Evolutionary conservation across 495 filamentous ascomycete species (phyloP), one percentile per base, ranked within the genome.

Genomic region (Xylaria venustula): DNA sequence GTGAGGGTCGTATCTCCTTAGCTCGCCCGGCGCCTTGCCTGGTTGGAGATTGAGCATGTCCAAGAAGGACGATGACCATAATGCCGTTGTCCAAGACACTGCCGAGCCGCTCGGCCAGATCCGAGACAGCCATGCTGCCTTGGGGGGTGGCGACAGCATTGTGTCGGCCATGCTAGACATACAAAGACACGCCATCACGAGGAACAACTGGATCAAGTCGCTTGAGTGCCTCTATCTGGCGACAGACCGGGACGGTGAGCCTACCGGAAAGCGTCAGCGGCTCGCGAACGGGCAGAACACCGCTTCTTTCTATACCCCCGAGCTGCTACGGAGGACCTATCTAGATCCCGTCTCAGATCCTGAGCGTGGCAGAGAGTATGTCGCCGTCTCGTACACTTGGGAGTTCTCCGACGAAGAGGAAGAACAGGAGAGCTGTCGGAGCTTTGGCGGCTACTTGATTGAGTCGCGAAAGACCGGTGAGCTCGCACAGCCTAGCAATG

Each of bases 341-440:
- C 54, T 71, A 9, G 41, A 69, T 53, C 67, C 63, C 2, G 49
- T 69, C 5, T 58, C 54, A 6, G 60, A 65, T 19, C 3, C 25
- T 6, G 55, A 63, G 37, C 41, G 36, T 12, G 62, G 44, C 9
- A 63, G 62, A 41, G 61, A 70, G 9, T 71, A 71, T 54, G 26
- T 71, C n/a, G 69, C 69, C 7, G 67, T 71, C 34, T 71, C 69
- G 1, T 71, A 71, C 52, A 71, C 69, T 3, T 71, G 69, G 69
- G n/a, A 62, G 8, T 20, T 56, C 37, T 71, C 69, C 0, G 53
- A 67, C 11, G 64, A 69, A 11, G 69, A 71, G 48, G 44, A 61
- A 28, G 62, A 60, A 17, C 42, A 49, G 7, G 50, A 48, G 2
- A 48, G 56, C 8, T 48, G 41, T 26, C 54, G 46, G 14, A 25